Evolutionary conservation across 139 green algal species (phyloP).

Genomic region (Dunaliella primolecta): DNA sequence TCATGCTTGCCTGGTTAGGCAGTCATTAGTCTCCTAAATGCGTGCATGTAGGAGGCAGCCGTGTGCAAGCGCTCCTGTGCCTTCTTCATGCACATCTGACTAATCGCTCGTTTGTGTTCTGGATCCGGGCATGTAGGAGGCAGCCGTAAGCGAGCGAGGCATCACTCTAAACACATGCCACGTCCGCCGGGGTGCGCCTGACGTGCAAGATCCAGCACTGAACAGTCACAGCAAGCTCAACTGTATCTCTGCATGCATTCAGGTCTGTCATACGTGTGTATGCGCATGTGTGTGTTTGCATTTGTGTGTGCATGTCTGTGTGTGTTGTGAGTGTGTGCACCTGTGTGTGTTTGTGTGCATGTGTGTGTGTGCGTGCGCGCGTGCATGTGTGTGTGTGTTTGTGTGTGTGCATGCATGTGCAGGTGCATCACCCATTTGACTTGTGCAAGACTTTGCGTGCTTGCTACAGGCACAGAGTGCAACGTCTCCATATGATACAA

Average conservation of each 20-base stretch:
- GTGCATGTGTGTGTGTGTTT: neutral
- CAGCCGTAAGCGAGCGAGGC: slow-evolving; percentile 39
- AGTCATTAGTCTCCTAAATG: too few species aligned
- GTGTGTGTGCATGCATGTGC: neutral
- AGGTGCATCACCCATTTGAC: too few species aligned
- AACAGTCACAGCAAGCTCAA: slow-evolving; percentile 80
- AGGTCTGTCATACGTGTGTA: slow-evolving; percentile 38
- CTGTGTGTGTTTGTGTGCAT: neutral
- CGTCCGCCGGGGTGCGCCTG: slow-evolving; percentile 49
- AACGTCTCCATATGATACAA: too few species aligned
- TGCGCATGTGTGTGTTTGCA: neutral
- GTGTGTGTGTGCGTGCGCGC: neutral
- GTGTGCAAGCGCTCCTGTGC: slow-evolving; percentile 35
- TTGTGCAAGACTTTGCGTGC: too few species aligned
- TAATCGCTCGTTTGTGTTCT: too few species aligned
- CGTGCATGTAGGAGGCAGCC: slow-evolving; percentile 14
- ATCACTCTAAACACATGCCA: slow-evolving; percentile 69
- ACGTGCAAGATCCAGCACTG: slow-evolving; percentile 61
- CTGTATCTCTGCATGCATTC: slow-evolving; percentile 79
- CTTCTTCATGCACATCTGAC: too few species aligned
- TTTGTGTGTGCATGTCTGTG: neutral
- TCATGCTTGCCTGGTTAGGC: too few species aligned
- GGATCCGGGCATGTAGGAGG: slow-evolving; percentile 13
- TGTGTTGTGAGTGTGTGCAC: neutral
- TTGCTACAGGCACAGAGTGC: too few species aligned